Evolutionary conservation across 768 basidiomycete species (phyloP), one percentile per base, ranked within the genome.

Genomic region (Lentinus brumalis): DNA sequence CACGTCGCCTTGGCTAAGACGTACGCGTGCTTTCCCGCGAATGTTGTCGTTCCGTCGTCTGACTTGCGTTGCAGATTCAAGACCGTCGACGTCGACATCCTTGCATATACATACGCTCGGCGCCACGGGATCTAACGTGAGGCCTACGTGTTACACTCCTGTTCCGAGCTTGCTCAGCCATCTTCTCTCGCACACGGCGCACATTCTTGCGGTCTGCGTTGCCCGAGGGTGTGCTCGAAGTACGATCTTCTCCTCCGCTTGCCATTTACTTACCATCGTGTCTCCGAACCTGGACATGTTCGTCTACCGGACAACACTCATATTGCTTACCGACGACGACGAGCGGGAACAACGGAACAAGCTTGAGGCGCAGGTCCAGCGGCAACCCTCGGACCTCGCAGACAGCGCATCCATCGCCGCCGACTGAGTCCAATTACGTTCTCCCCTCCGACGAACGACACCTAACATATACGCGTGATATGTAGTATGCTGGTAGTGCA

Each of bases 301-400:
- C 61, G 72, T 92, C 35, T 73, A 83, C 21, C 21, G 82, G 4
- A 76, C 88, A 62, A 91, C 88, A 70, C 72, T 92, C 60, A n/a
- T 26, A 26, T 26, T 26, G 70, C 72, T 92, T 59, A 92, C 88
- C 68, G 91, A 92, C 64, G 90, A 92, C 59, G 90, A 92, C 59
- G 62, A 92, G 14, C 82, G 85, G 31, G 92, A 91, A 68, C 88
- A 88, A 65, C 83, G 91, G 4, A 69, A 81, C 35, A 92, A 92
- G 69, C 83, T 92, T 78, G 87, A 89, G 65, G 84, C 83, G n/a
- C 86, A 87, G 61, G 78, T 86, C 35, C 89, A 88, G 67, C 79
- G 84, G 2, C 21, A 26, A 26, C 1, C 21, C 21, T 42, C 86
- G 87, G 59, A 76, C 76, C 2, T 41, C 53, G 16, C 81, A 79